These are phyloP conservation scores for Myxozyma melibiosi DNA, from an alignment of 805 yeast species.

Conservation along the genomic window DNA sequence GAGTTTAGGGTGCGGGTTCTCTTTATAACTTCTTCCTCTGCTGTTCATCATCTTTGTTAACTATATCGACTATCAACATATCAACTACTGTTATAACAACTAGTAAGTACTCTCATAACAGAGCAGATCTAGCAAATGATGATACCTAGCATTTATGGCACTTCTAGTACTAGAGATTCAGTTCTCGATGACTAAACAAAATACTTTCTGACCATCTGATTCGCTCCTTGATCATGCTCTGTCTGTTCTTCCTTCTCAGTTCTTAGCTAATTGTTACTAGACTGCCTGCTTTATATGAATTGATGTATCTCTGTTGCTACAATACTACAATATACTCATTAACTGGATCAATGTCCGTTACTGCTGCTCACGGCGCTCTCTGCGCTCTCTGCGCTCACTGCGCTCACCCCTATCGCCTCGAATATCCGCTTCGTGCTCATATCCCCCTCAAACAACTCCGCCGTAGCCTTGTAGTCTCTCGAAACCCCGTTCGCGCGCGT, in stretches of 20 bases:
- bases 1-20: conserved; percentile 3
- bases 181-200: conserved; percentile 30
- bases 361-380: not conserved
- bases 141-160: conserved; percentile 32
- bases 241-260: conserved; percentile 6
- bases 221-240: conserved; percentile 19
- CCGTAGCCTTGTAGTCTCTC: not conserved
- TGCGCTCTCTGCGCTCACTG: too few relatives aligned
- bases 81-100: too few relatives aligned
- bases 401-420: conserved; percentile 7
- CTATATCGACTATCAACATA: too few relatives aligned
- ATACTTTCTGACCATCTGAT: conserved; percentile 17
- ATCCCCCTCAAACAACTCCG: conserved; percentile 12
- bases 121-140: not conserved
- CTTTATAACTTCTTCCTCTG: too few relatives aligned
- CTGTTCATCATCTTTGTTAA: too few relatives aligned
- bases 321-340: too few relatives aligned
- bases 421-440: conserved; percentile 13
- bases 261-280: not conserved
- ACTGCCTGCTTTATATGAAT: too few relatives aligned
- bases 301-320: too few relatives aligned
- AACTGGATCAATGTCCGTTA: not conserved
- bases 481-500: not conserved
- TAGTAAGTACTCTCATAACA: too few relatives aligned
- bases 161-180: conserved; percentile 35